Base-by-base conservation (phyloP, 257 asterid species). In the Schizonepeta tenuifolia region DNA sequence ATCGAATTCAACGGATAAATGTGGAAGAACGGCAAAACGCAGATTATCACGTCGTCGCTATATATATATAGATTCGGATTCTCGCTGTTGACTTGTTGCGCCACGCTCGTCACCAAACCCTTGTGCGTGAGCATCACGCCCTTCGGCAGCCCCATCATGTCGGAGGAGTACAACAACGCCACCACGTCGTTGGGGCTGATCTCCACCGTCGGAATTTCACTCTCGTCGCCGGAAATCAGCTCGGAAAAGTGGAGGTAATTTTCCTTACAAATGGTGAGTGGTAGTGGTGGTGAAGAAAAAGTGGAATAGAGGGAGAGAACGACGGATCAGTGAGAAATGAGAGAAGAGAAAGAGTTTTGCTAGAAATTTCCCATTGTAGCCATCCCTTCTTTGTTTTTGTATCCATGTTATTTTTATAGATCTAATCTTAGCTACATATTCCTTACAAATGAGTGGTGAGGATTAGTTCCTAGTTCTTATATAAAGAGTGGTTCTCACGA, bases 51-150 rank as follows among this genome's bases (percentile, higher is more conserved):
- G 41, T 94, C 96, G n/a, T 93, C 86, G 31, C 83, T 64, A 55
- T 91, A 96, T 5, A 94, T 83, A n/a, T 94, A 91, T 57, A 91
- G 60, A 46, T 94, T 89, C 0, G 98, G 96, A 62, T 94, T 94
- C 8, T 94, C 93, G 1, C 98, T 97, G 28, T 94, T 97, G 2
- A 94, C 97, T 21, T 91, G 97, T 76, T 94, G 98, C 0, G 97
- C 97, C 2, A 91, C 95, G 80, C 91, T 86, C 0, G 98, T 94
- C 0, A 91, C 98, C 0, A 88, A 79, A 3, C 97, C 96, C 44
- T 83, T 86, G 76, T 94, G 97, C 51, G 98, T 94, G 40, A 93
- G 83, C 98, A 93, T 93, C 76, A 93, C 98, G 4, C 98, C 98
- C 77, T 93, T 93, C 5, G 98, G 97, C 24, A 94, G 75, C 65